These are phyloP conservation scores for Kernera saxatilis DNA, from an alignment of 345 rosid genomes.

Conservation along the genomic window DNA sequence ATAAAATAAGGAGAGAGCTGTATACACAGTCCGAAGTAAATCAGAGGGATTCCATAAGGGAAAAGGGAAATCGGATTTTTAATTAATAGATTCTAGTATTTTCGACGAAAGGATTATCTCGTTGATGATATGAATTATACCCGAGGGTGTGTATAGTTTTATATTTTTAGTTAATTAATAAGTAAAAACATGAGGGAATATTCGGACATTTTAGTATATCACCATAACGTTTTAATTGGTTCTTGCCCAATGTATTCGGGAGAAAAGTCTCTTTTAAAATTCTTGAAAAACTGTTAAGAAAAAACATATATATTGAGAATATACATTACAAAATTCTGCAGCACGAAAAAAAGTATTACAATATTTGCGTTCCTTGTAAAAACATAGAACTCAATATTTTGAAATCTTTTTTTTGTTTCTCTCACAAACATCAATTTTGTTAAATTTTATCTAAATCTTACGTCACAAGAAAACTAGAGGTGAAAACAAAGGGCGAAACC, in stretches of 20 bases:
- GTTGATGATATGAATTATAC: too few species aligned
- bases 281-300: background rate
- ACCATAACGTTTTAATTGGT: background rate
- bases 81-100: too few species aligned
- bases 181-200: background rate
- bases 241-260: background rate
- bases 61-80: background rate
- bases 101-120: too few species aligned
- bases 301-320: background rate
- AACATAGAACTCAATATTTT: too few species aligned
- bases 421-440: too few species aligned
- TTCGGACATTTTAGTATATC: constrained; percentile 10
- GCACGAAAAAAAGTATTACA: background rate
- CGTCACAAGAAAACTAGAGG: too few species aligned
- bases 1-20: too few species aligned
- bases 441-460: too few species aligned
- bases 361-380: background rate
- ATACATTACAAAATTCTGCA: background rate
- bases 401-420: too few species aligned
- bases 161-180: background rate
- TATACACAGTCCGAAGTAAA: too few species aligned
- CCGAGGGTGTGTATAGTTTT: background rate
- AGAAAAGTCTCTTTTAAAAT: background rate
- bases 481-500: too few species aligned
- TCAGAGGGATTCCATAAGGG: background rate